Evolutionary conservation across 495 filamentous ascomycete genomes (phyloP).

Genomic region (Penicillium herquei): DNA sequence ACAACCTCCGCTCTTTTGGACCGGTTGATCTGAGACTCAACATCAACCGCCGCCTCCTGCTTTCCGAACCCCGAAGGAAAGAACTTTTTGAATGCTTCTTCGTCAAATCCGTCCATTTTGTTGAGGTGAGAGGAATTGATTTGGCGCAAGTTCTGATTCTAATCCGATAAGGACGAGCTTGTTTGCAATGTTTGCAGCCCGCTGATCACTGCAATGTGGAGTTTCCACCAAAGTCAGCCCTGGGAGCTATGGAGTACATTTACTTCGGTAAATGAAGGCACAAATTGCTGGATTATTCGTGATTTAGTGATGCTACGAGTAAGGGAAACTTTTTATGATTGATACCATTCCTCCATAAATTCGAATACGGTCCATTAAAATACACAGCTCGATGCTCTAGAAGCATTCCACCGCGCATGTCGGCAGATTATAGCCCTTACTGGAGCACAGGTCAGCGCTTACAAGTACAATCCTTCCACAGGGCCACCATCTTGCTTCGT

Average conservation of each 20-base stretch:
- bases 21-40: constrained; percentile 75
- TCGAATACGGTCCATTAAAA: constrained; percentile 24
- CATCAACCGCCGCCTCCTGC: constrained; percentile 67
- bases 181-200: constrained; percentile 44
- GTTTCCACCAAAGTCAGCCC: neutral
- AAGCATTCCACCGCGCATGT: constrained; percentile 6
- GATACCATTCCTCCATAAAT: constrained; percentile 12
- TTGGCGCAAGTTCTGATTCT: constrained; percentile 8
- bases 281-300: no score
- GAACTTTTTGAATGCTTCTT: constrained; percentile 80
- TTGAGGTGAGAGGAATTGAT: constrained; percentile 9
- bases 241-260: neutral
- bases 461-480: constrained; percentile 93
- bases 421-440: neutral
- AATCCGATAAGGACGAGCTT: constrained; percentile 24
- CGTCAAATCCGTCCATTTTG: constrained; percentile 63
- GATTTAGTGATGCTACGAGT: no score
- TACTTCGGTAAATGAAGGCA: neutral
- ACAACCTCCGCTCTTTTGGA: constrained; percentile 59
- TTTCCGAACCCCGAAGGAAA: constrained; percentile 87
- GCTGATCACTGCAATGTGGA: neutral
- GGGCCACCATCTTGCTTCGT: constrained; percentile 99
- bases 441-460: constrained; percentile 32
- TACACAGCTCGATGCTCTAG: constrained; percentile 23
- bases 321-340: constrained; percentile 3